Evolutionary conservation across 169 alveolate genomes (phyloP).

Genomic region (Besnoitia besnoiti): DNA sequence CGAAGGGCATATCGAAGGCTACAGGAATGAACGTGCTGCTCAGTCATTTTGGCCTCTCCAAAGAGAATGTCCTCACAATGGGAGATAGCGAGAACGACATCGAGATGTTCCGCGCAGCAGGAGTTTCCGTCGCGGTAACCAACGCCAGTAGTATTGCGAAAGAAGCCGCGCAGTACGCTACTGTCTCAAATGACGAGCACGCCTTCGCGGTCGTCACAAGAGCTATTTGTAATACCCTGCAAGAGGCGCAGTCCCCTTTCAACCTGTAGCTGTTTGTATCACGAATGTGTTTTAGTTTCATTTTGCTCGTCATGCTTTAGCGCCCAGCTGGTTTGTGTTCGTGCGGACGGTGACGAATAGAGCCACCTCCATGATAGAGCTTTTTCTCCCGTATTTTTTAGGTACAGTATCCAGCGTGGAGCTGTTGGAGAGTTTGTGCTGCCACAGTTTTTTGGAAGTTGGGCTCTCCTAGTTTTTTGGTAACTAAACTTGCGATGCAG

Average conservation of each 20-base stretch:
- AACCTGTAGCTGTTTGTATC: too few species aligned
- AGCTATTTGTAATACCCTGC: not conserved
- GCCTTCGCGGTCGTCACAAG: slow-evolving; percentile 47
- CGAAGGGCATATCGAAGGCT: slow-evolving; percentile 75
- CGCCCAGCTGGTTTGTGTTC: not conserved
- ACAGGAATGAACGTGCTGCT: slow-evolving; percentile 77
- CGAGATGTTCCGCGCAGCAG: slow-evolving; percentile 74
- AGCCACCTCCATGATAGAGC: not conserved
- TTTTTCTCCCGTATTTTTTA: too few species aligned
- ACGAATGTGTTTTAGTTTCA: not conserved
- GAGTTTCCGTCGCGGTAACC: slow-evolving; percentile 76
- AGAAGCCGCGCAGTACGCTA: slow-evolving; percentile 70
- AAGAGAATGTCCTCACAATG: slow-evolving; percentile 75
- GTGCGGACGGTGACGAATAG: not conserved
- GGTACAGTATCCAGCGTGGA: not conserved
- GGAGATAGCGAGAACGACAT: slow-evolving; percentile 85
- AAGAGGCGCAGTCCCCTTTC: too few species aligned
- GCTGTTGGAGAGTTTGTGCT: not conserved
- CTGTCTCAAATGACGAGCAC: slow-evolving; percentile 49
- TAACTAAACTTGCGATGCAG: not conserved
- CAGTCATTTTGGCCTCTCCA: slow-evolving; percentile 67
- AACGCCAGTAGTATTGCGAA: slow-evolving; percentile 79
- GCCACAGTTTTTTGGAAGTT: not conserved
- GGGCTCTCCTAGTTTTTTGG: not conserved
- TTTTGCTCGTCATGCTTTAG: not conserved